These are phyloP conservation scores for Lachnellula hyalina DNA, from an alignment of 2,329 filamentous ascomycete species.

Conservation along the genomic window DNA sequence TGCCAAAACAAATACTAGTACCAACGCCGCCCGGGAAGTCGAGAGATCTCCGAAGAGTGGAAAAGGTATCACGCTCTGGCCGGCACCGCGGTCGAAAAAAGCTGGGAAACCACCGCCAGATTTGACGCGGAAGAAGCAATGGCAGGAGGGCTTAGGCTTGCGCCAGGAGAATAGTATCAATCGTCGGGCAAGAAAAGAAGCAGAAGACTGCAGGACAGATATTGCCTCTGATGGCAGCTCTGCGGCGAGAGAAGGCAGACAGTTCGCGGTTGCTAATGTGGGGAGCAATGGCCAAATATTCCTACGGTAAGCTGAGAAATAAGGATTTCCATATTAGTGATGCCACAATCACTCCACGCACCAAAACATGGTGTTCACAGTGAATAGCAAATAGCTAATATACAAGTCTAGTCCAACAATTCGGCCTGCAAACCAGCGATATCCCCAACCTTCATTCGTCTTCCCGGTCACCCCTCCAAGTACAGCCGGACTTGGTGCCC, in stretches of 20 bases:
- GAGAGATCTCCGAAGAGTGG: constrained; percentile 13
- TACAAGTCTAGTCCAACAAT: constrained; percentile 48
- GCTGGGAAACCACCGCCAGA: constrained; percentile 20
- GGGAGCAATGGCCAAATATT: constrained; percentile 81
- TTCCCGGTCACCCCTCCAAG: constrained; percentile 57
- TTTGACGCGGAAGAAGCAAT: constrained; percentile 20
- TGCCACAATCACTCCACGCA: constrained; percentile 13
- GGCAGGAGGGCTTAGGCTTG: constrained; percentile 24
- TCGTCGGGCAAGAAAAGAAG: constrained; percentile 22
- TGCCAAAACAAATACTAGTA: constrained; percentile 12
- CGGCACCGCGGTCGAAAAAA: constrained; percentile 21
- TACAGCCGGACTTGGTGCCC: constrained; percentile 49
- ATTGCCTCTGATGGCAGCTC: constrained; percentile 56
- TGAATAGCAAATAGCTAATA: constrained; percentile 17
- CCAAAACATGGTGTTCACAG: constrained; percentile 3
- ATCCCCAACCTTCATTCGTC: constrained; percentile 54
- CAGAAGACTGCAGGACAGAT: constrained; percentile 50
- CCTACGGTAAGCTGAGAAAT: constrained; percentile 55
- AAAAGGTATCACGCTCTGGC: constrained; percentile 17
- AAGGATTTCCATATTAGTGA: neutral
- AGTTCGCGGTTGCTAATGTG: constrained; percentile 74
- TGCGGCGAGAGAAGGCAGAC: constrained; percentile 39
- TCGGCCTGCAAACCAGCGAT: constrained; percentile 56
- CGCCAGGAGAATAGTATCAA: constrained; percentile 24
- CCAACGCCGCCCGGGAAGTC: constrained; percentile 21